These are phyloP conservation scores for Cladophialophora carrionii DNA, from an alignment of 2,329 filamentous ascomycete species.

Conservation along the genomic window DNA sequence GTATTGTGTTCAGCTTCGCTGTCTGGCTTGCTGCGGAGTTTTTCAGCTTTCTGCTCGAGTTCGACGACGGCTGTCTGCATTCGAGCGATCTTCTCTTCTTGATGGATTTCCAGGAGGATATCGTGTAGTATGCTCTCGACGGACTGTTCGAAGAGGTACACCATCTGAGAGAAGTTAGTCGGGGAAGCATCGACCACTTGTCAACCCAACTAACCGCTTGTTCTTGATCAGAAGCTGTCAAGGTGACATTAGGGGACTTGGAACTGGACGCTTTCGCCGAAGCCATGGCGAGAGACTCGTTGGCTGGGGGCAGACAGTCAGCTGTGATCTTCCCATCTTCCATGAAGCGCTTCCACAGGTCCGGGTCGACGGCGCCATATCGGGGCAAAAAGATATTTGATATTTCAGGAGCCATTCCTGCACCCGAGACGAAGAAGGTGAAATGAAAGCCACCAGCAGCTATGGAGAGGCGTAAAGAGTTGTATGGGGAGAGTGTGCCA, in stretches of 20 bases:
- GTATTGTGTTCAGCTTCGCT: slow-evolving; percentile 42
- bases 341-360: slow-evolving; percentile 32
- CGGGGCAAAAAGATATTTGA: slow-evolving; percentile 14
- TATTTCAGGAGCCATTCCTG: slow-evolving; percentile 27
- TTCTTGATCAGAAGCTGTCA: slow-evolving; percentile 31
- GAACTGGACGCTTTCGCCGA: slow-evolving; percentile 15
- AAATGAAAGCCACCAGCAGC: background rate
- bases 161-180: slow-evolving; percentile 30
- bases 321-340: slow-evolving; percentile 30
- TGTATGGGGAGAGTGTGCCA: background rate
- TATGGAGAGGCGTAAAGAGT: background rate
- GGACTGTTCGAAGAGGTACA: slow-evolving; percentile 59
- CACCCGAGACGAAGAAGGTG: background rate
- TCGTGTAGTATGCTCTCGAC: slow-evolving; percentile 65
- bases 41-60: slow-evolving; percentile 50
- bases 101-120: slow-evolving; percentile 61
- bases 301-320: slow-evolving; percentile 33
- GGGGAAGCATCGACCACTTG: background rate
- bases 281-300: slow-evolving; percentile 23
- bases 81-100: slow-evolving; percentile 63
- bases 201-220: slow-evolving; percentile 26
- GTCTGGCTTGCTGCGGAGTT: slow-evolving; percentile 40
- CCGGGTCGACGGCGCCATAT: slow-evolving; percentile 19
- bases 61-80: slow-evolving; percentile 57
- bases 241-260: slow-evolving; percentile 21